Evolutionary conservation across 768 basidiomycete species (phyloP), one percentile per base, ranked within the genome.

Genomic region (Amanita molliuscula): DNA sequence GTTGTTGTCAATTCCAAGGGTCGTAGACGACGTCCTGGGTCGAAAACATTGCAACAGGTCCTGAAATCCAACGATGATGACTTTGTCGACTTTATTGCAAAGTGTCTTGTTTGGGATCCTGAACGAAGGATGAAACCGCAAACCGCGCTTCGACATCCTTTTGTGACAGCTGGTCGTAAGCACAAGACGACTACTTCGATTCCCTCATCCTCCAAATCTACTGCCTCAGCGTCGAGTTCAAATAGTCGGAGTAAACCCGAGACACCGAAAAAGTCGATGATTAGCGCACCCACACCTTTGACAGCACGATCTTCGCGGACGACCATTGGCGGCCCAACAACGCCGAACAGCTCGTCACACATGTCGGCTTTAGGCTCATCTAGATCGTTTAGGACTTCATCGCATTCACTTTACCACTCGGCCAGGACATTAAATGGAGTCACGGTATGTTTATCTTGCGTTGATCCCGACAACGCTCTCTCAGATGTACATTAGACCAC

Each of bases 51-150:
- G 47, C 78, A 83, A 13, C 85, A 91, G 60, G 92, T 94, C 35
- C 75, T 99, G 44, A 82, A 89, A 50, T 89, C 85, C 61, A 89
- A 93, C 52, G 96, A 98, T 61, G 91, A 95, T 52, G 82, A 88
- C 38, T 98, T 99, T 56, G 75, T 99, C 50, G 96, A 99, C 68
- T 99, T 99, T 64, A 86, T 98, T 55, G 76, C 88, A 1, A 97
- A 95, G 64, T 99, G 96, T 67, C 74, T 99, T n/a, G 76, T 88
- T 25, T 99, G 94, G 94, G 96, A 99, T 68, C 96, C 96, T 7
- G 95, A 98, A 59, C 79, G 89, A 45, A 79, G 96, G 28, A 76
- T 99, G 62, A 98, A 96, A 65, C 95, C 95, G 3, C 87, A 92
- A 57, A 78, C 86, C 8, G 95, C 95, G 0, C 65, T 97, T 70